These are phyloP conservation scores for Citrus unshiu DNA, from an alignment of 345 rosid genomes.

Conservation along the genomic window DNA sequence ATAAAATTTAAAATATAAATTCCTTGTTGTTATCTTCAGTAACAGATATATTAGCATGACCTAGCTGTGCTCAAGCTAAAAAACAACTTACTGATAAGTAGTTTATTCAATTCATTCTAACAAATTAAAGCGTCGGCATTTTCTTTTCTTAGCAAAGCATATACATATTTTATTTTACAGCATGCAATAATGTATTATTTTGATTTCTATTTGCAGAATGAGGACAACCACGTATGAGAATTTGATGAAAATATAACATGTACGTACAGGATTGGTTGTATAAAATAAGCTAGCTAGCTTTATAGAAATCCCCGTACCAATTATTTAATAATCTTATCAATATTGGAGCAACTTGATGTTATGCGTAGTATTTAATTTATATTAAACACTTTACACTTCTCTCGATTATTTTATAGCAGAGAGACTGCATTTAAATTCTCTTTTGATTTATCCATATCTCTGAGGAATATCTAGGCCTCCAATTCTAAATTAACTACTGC, in stretches of 20 bases:
- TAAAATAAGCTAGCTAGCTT: background rate
- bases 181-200: background rate
- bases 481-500: background rate
- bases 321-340: background rate
- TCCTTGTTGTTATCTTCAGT: background rate
- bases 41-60: background rate
- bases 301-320: background rate
- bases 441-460: slow-evolving; percentile 14
- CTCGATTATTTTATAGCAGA: background rate
- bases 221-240: background rate
- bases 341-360: background rate
- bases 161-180: background rate
- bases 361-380: background rate
- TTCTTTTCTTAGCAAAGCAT: background rate
- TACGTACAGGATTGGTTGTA: background rate
- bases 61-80: background rate
- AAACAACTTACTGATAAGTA: background rate
- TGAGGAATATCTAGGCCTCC: slow-evolving; percentile 5
- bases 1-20: background rate
- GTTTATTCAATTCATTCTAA: background rate
- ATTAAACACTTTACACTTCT: background rate
- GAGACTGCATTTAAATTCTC: background rate
- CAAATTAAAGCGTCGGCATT: too few species aligned
- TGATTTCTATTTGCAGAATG: too few species aligned
- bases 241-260: background rate